Base-by-base conservation (phyloP, 192 early-diverging fungal species). In the Entophlyctis luteolus region DNA sequence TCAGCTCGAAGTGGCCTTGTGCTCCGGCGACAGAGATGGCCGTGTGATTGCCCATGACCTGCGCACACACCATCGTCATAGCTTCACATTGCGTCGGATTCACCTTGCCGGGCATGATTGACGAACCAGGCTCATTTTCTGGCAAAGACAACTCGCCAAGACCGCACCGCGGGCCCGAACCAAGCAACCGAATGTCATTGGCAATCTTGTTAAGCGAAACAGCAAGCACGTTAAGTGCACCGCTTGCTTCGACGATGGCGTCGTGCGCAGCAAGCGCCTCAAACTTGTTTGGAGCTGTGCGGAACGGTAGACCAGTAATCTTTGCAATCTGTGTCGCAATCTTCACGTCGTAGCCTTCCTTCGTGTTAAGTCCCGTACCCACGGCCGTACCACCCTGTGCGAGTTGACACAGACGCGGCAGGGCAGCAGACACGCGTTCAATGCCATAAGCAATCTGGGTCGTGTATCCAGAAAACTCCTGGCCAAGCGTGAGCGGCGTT, bases 71-170 rank as follows among this genome's bases (percentile, higher is more conserved):
- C 96, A 99, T 99, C 27, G 96, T 99, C 88, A 99, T 87, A 54
- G 97, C 95, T 79, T 99, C 95, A 82, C 91, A 95, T 81, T 99
- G 97, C 18, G 97, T 99, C 46, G 97, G 97, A 81, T 99, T 99
- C 59, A 99, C 93, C 87, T 98, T 98, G 55, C 96, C 96, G 37
- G 95, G 95, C 96, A 99, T 98, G 73, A 99, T 99, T 29, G 95
- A 98, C 52, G 91, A 94, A 59, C 97, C 97, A 47, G 97, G 97
- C 79, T 99, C 97, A 76, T 99, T 99, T 79, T 97, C 95, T 39
- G 97, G 97, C 62, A 99, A 86, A 68, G 75, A 79, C 55, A 99
- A 84, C 79, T 99, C 97, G 53, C 95, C 96, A 35, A 99, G 83
- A 46, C 97, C 97, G 77, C 95, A 98, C 59, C 97, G 91, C 45